Conservation (phyloP, 805 yeast genomes). For the Ogataea pini region DNA sequence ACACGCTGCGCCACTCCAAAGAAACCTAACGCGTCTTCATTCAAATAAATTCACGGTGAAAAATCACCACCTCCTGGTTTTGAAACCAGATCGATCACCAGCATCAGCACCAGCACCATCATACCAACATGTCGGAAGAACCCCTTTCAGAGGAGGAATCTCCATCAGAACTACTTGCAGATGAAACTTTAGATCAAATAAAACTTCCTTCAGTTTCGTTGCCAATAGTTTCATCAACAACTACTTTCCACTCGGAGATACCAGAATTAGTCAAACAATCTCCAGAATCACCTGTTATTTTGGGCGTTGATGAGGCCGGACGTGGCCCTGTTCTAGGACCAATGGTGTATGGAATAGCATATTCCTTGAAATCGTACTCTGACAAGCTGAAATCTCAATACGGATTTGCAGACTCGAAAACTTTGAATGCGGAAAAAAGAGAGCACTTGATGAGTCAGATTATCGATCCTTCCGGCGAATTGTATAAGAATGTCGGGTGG, state of each 20-base stretch:
- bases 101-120: too few relatives aligned
- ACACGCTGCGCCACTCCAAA: slow-evolving; percentile 4
- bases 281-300: slow-evolving; percentile 45
- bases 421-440: slow-evolving; percentile 72
- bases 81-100: slow-evolving; percentile 47
- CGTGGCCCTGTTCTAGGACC: slow-evolving; percentile 98
- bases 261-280: slow-evolving; percentile 42
- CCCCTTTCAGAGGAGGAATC: slow-evolving; percentile 2
- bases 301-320: slow-evolving; percentile 99
- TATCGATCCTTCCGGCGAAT: slow-evolving; percentile 42
- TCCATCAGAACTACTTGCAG: neutral
- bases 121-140: too few relatives aligned
- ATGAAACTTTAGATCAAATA: slow-evolving; percentile 9
- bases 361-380: slow-evolving; percentile 59
- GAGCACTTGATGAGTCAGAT: slow-evolving; percentile 59
- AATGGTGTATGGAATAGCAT: slow-evolving; percentile 93
- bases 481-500: slow-evolving; percentile 75
- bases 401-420: slow-evolving; percentile 94
- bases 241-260: slow-evolving; percentile 51
- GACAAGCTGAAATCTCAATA: slow-evolving; percentile 48
- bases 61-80: neutral
- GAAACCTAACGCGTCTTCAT: neutral
- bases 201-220: slow-evolving; percentile 35
- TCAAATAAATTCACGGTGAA: neutral
- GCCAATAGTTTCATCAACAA: slow-evolving; percentile 39